Percentiles rank a stretch among this genome's conserved stretches.
phyloP scores from a whole-genome alignment of 306 rosid genomes.

The Prunus fruticosa region DNA sequence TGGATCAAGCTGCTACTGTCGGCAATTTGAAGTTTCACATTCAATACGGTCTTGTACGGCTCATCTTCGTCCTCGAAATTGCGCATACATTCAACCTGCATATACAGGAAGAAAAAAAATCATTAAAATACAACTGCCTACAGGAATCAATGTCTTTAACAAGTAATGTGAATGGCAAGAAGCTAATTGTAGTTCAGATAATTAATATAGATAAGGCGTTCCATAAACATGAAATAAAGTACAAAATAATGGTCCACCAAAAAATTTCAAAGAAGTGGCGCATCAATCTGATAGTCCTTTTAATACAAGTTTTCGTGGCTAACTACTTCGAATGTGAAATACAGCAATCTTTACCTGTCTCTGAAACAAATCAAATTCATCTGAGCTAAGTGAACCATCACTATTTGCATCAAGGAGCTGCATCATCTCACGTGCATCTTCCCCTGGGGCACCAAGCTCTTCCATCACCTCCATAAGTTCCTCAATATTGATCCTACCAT shows the following conservation, averaged over 20 bases:
- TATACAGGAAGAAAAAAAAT: neutral
- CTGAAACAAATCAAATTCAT: constrained; percentile 60
- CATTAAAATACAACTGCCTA: neutral
- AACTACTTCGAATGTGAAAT: neutral
- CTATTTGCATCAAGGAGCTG: constrained; percentile 58
- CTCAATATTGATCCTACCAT: constrained; percentile 85
- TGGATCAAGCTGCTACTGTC: constrained; percentile 59
- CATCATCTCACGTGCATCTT: constrained; percentile 78
- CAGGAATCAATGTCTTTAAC: neutral
- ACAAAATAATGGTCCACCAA: too few relatives aligned
- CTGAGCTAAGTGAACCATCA: constrained; percentile 64
- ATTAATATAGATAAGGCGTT: neutral
- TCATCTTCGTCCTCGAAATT: constrained; percentile 69
- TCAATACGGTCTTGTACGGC: constrained; percentile 56
- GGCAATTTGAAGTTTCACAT: constrained; percentile 60
- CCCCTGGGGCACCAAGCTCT: constrained; percentile 92
- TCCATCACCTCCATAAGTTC: constrained; percentile 92
- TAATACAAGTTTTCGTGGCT: neutral
- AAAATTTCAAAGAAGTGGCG: neutral
- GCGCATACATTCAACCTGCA: constrained; percentile 74
- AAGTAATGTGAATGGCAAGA: neutral
- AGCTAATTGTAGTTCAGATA: neutral
- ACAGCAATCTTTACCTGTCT: constrained; percentile 49
- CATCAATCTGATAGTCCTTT: neutral
- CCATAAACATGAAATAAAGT: neutral